Evolutionary conservation across 306 rosid genomes (phyloP), one percentile per base, ranked within the genome.

Genomic region (Casuarina glauca): DNA sequence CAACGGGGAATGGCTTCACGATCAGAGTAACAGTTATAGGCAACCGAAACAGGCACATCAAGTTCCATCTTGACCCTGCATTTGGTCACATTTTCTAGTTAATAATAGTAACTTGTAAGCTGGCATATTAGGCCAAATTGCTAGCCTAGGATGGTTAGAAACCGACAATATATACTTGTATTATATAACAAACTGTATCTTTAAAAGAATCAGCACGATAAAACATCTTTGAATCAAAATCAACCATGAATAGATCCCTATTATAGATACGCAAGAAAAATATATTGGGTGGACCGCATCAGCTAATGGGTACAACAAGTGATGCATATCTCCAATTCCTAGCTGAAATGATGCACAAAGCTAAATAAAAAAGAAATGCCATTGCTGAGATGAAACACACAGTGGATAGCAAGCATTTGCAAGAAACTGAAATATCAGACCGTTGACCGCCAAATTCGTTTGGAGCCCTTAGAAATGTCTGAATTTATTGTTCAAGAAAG

Each of bases 61-160:
- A 91, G 48, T 71, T 93, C 91, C 96, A 42, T 89, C 89, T 91
- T 95, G 48, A 89, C 97, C 86, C 99, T 93, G 97, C 97, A 92
- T 58, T 83, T 32, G 58, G 80, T 82, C 72, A 83, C 63, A 80
- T 44, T 77, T 35, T 69, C 43, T 73, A 44, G 72, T 71, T 75
- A 73, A 74, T 79, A 78, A 62, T 69, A 12, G 12, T 38, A 46
- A 41, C 71, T 17, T 39, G 13, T 41, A 66, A 66, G 71, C 50
- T 66, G 35, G 42, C 3, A 66, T 41, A 35, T 35, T 16, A 16
- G 70, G 26, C 41, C 26, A 41, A 66, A 41, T 39, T 39, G 70
- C 4, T 60, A 79, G 60, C 26, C 69, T 36, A 58, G 8, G 76
- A 63, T 62, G 52, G 48, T 68, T 70, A 49, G 67, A 52, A 66